A percentile compares a stretch with the other conserved stretches of the same genome.
phyloP scores from a whole-genome alignment of 2,329 filamentous ascomycete genomes.

The Neoascochyta sp. region DNA sequence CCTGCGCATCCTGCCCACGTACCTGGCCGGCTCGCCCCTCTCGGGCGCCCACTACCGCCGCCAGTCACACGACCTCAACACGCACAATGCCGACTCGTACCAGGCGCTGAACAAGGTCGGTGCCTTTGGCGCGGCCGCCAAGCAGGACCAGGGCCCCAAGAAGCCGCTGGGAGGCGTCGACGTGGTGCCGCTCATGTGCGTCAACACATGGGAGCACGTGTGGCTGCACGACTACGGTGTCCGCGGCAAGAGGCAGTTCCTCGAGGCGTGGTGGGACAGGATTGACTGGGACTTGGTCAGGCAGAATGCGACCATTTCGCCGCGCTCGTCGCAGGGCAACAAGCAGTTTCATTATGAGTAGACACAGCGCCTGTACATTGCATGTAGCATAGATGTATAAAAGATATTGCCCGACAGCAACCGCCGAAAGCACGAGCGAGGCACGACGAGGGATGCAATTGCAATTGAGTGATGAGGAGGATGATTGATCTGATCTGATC shows the following conservation, averaged over 20 bases:
- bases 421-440: too few species aligned
- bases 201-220: conserved; percentile 95
- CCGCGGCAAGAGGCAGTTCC: conserved; percentile 70
- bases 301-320: conserved; percentile 15
- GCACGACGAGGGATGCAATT: too few species aligned
- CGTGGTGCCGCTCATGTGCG: conserved; percentile 74
- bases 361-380: conserved; percentile 1
- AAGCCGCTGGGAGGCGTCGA: conserved; percentile 64
- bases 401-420: too few species aligned
- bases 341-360: conserved; percentile 9
- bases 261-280: conserved; percentile 79
- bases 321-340: conserved; percentile 1
- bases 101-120: conserved; percentile 39
- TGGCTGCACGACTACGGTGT: conserved; percentile 81
- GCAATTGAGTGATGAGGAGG: too few species aligned
- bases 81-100: conserved; percentile 38
- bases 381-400: conserved; percentile 15
- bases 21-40: conserved; percentile 87
- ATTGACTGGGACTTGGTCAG: conserved; percentile 79
- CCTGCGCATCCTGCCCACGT: conserved; percentile 75
- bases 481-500: too few species aligned
- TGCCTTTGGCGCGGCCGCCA: conserved; percentile 34
- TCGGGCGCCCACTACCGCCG: conserved; percentile 77
- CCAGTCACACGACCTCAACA: conserved; percentile 67
- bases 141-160: conserved; percentile 26